phyloP scores from a whole-genome alignment of 768 basidiomycete genomes.

The Lactifluus rugatus region DNA sequence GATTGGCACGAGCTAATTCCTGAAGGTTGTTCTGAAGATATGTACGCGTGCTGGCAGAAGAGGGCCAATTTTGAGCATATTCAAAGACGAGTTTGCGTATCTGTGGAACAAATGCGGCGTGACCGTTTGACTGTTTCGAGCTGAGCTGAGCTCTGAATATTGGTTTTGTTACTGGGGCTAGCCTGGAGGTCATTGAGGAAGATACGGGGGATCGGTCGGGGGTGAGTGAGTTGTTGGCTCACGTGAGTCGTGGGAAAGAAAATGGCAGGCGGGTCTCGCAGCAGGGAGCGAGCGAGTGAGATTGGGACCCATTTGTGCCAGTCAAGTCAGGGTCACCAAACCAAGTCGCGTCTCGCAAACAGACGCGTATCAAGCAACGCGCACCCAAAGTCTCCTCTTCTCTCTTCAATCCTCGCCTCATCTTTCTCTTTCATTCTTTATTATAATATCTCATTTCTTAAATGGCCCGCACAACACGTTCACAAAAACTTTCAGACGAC shows the following conservation, averaged over 20 bases:
- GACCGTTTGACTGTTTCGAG: slow-evolving; percentile 65
- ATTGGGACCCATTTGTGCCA: too few species aligned
- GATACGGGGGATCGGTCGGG: too few species aligned
- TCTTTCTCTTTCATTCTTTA: not conserved
- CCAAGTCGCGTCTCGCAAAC: slow-evolving; percentile 22
- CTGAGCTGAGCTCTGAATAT: slow-evolving; percentile 40
- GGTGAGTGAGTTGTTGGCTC: not conserved
- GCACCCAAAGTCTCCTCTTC: slow-evolving; percentile 14
- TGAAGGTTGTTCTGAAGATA: slow-evolving; percentile 58
- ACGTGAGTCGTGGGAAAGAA: slow-evolving; percentile 15
- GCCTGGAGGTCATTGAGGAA: slow-evolving; percentile 30
- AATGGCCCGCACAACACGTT: slow-evolving; percentile 77
- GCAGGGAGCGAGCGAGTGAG: too few species aligned
- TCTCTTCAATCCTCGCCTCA: not conserved
- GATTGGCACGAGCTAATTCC: slow-evolving; percentile 57
- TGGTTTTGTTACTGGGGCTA: slow-evolving; percentile 26
- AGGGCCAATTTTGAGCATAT: slow-evolving; percentile 76
- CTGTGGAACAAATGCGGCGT: slow-evolving; percentile 61
- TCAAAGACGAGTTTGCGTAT: slow-evolving; percentile 84
- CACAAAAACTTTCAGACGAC: slow-evolving; percentile 36
- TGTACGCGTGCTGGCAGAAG: slow-evolving; percentile 60
- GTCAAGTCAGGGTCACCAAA: not conserved
- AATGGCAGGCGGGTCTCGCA: too few species aligned
- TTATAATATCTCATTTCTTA: slow-evolving; percentile 12
- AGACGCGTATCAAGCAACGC: slow-evolving; percentile 27